Evolutionary conservation across 2,329 filamentous ascomycete genomes (phyloP).

Genomic region (Sclerotinia trifoliorum): DNA sequence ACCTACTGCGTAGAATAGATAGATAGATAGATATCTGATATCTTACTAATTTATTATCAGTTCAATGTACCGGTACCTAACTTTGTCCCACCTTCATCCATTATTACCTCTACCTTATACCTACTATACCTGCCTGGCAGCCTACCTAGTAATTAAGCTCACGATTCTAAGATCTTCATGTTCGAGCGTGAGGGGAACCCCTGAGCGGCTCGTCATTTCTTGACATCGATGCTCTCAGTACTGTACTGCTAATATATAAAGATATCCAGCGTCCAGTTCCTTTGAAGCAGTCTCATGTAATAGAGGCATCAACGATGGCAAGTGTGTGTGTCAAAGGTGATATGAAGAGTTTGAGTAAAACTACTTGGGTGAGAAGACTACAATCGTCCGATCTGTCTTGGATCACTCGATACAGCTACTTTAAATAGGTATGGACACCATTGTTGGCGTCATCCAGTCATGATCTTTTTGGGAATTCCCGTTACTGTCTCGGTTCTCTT

Average conservation of each 20-base stretch:
- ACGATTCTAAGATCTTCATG: not conserved
- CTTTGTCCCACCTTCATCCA: not conserved
- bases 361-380: not conserved
- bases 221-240: not conserved
- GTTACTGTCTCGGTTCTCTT: slow-evolving; percentile 9
- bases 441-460: not conserved
- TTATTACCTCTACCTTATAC: not conserved
- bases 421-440: not conserved
- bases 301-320: not conserved
- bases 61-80: not conserved
- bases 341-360: not conserved
- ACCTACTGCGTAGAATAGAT: too few species aligned
- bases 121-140: not conserved
- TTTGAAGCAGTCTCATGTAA: not conserved
- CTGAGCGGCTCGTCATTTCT: not conserved
- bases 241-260: not conserved
- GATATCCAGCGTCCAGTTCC: not conserved
- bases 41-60: not conserved
- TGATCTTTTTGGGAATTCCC: not conserved
- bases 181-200: not conserved
- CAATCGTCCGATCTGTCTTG: not conserved
- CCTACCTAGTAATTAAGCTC: not conserved
- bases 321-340: not conserved
- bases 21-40: too few species aligned
- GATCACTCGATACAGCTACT: not conserved